Evolutionary conservation across 495 filamentous ascomycete species (phyloP).

Genomic region (Penicillium manginii): DNA sequence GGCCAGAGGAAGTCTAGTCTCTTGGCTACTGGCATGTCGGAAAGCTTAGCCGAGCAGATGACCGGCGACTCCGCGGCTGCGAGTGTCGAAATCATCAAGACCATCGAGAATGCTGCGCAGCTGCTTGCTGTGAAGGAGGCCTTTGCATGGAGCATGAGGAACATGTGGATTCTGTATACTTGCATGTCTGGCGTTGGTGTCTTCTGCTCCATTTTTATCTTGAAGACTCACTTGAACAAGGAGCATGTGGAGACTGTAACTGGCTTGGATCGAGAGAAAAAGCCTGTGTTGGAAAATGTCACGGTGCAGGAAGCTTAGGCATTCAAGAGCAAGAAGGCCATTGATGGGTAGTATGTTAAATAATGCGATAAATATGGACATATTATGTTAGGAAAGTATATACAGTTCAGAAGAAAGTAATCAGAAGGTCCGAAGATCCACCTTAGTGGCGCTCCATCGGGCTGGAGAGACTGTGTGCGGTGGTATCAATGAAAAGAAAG

Average conservation of each 20-base stretch:
- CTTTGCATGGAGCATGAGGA: conserved; percentile 62
- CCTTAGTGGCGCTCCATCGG: background rate
- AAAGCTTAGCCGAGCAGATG: conserved; percentile 40
- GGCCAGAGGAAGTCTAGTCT: conserved; percentile 38
- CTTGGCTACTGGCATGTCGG: conserved; percentile 48
- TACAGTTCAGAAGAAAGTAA: background rate
- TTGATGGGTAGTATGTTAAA: background rate
- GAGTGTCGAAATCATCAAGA: conserved; percentile 50
- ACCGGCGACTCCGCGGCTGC: conserved; percentile 54
- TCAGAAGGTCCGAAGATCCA: background rate
- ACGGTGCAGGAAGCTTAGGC: too few species aligned
- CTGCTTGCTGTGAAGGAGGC: conserved; percentile 53
- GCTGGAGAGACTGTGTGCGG: background rate
- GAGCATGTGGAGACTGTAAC: conserved; percentile 66
- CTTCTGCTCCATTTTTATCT: conserved; percentile 57
- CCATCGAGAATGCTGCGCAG: conserved; percentile 48
- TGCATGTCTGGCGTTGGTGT: conserved; percentile 53
- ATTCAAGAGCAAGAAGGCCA: background rate
- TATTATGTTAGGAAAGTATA: conserved; percentile 2
- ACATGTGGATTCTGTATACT: conserved; percentile 67
- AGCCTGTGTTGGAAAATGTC: conserved; percentile 11
- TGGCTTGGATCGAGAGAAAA: conserved; percentile 37
- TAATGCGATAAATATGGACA: background rate
- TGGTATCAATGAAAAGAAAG: background rate
- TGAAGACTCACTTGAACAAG: conserved; percentile 51